Base-by-base conservation (phyloP, 2,329 filamentous ascomycete genomes). In the Berkeleyomyces basicola region DNA sequence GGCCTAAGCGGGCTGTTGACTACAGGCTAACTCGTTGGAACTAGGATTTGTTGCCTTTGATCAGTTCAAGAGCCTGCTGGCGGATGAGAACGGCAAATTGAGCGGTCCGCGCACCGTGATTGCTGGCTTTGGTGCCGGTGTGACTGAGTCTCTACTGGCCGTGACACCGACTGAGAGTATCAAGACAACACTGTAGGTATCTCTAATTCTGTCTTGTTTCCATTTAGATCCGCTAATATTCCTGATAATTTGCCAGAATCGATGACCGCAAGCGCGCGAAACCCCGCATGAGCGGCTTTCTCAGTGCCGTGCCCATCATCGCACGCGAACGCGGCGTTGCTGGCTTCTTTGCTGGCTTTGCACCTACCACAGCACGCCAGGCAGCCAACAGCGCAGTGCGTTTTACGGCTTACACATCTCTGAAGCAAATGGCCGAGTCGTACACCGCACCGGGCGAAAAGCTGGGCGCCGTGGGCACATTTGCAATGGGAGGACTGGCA, bases 151-250 rank as follows among this genome's bases (percentile, higher is more conserved):
- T 3, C 76, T 96, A 60, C 76, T 99, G 2, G 93, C 93, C 9
- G 93, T 99, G 42, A 99, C 93, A 42, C 93, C 93, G 0, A 96
- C 95, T 64, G 93, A 99, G 76, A 95, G 89, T 70, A 96, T 99
- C 75, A 99, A 99, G 79, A 99, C 93, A 59, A 95, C 95, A 68
- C 77, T 99, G 81, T 87, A 72, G 61, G 77, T 53, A 7, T 36
- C 16, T 3, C n/a, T 16, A 23, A 49, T 47, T n/a, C 4, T 36
- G 5, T 49, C 60, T 10, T 51, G 16, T 10, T 51, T 4, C 16
- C 23, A 23, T 51, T 16, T 9, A 4, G 16, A 33, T 51, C 4
- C 14, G 44, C 9, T 47, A 14, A 47, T 47, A 47, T n/a, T 4
- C 6, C 4, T 36, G 40, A 7, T 5, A 6, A 44, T 42, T 23